Conservation (phyloP, 768 basidiomycete species). For the Tricholomella constricta region DNA sequence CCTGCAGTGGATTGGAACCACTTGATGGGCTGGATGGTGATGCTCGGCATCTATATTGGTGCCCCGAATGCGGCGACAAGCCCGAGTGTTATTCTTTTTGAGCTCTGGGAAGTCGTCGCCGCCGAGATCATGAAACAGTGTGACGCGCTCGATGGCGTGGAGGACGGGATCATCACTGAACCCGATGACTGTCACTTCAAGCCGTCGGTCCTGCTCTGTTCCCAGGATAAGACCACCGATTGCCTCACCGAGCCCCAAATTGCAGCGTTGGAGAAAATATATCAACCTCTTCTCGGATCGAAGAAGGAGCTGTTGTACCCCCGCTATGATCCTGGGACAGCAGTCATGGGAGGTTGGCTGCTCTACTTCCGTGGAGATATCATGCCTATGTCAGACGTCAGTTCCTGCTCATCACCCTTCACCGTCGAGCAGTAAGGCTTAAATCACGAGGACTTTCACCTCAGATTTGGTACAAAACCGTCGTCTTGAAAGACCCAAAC, state of each 20-base stretch:
- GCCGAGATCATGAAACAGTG: conserved; percentile 13
- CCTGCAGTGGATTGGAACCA: conserved; percentile 5
- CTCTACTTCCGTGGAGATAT: not conserved
- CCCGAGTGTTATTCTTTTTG: not conserved
- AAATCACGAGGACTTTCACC: too few species aligned
- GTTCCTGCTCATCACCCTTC: too few species aligned
- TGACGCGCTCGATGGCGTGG: conserved; percentile 11
- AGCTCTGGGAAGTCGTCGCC: conserved; percentile 6
- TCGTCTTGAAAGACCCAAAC: not conserved
- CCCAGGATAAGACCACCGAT: not conserved
- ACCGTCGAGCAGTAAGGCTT: too few species aligned
- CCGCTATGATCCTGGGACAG: conserved; percentile 6
- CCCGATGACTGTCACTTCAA: conserved; percentile 15
- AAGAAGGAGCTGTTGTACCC: not conserved
- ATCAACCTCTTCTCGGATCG: conserved; percentile 5
- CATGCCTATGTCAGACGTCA: not conserved
- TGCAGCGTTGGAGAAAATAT: conserved; percentile 6
- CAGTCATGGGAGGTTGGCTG: not conserved
- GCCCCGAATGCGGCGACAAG: not conserved
- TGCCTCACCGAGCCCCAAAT: conserved; percentile 9
- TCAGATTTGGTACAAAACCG: conserved; percentile 4
- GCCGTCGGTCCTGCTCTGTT: conserved; percentile 10
- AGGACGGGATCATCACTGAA: conserved; percentile 17
- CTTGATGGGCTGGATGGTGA: not conserved
- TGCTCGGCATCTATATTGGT: conserved; percentile 1